Conservation (phyloP, 2,329 filamentous ascomycete genomes). For the Xylaria sp. region DNA sequence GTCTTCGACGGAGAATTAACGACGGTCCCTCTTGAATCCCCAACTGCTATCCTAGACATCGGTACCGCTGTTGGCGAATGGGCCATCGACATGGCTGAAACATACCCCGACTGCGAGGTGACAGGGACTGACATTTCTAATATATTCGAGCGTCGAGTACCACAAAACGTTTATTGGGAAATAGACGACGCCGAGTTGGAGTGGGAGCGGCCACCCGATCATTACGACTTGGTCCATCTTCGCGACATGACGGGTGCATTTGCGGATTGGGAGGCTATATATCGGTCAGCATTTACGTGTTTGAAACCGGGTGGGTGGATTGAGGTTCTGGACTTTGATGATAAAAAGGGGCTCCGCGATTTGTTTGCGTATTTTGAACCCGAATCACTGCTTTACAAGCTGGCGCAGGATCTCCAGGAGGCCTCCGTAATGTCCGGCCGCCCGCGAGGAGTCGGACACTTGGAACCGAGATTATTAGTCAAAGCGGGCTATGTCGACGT, state of each 20-base stretch:
- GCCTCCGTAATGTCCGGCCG: conserved; percentile 60
- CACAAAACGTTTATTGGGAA: conserved; percentile 69
- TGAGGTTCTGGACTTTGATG: conserved; percentile 66
- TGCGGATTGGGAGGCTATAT: conserved; percentile 65
- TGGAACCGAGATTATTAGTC: conserved; percentile 58
- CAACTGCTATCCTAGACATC: conserved; percentile 64
- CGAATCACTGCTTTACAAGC: conserved; percentile 57
- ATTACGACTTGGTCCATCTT: conserved; percentile 68
- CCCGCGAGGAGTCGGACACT: conserved; percentile 57
- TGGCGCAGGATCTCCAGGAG: conserved; percentile 56
- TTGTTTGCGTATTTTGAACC: conserved; percentile 56
- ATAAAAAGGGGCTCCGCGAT: conserved; percentile 54
- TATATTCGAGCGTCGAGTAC: conserved; percentile 66
- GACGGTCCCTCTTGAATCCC: conserved; percentile 56
- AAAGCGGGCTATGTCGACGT: conserved; percentile 65
- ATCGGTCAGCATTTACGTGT: conserved; percentile 63
- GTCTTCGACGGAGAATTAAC: conserved; percentile 59
- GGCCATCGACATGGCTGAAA: conserved; percentile 65
- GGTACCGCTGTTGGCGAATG: conserved; percentile 68
- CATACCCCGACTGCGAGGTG: conserved; percentile 65
- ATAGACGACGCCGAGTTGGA: conserved; percentile 68
- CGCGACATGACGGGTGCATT: conserved; percentile 68
- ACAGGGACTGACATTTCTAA: conserved; percentile 69
- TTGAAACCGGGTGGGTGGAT: conserved; percentile 68
- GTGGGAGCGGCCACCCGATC: conserved; percentile 64